These are phyloP conservation scores for Gracilaria gracilis DNA, from an alignment of 23 red algal species.

Conservation along the genomic window DNA sequence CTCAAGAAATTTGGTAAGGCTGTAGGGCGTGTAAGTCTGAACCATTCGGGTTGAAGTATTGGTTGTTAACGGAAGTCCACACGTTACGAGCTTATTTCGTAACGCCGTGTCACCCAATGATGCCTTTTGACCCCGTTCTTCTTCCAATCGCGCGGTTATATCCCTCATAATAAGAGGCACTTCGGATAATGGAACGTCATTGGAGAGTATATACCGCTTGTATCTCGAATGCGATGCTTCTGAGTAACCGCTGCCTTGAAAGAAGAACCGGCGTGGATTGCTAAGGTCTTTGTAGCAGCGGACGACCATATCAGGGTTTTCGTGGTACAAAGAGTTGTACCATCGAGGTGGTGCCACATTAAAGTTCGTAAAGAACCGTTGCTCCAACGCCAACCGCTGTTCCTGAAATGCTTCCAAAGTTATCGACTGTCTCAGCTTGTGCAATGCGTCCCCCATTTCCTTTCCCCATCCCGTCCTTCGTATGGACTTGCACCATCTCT, in stretches of 20 bases:
- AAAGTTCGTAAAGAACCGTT: neutral
- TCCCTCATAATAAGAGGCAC: too few relatives aligned
- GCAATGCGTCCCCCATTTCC: neutral
- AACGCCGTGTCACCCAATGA: too few relatives aligned
- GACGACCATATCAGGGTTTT: neutral
- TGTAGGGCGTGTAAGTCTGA: too few relatives aligned
- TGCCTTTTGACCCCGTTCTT: too few relatives aligned
- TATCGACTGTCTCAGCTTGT: neutral
- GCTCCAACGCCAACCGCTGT: neutral
- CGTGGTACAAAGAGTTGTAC: constrained; percentile 37
- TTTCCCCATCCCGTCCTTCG: neutral
- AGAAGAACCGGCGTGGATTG: neutral
- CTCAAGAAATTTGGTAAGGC: too few relatives aligned
- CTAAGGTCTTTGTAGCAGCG: neutral
- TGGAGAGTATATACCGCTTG: too few relatives aligned
- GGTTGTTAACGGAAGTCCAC: too few relatives aligned
- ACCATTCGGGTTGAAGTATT: too few relatives aligned
- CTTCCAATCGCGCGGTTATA: too few relatives aligned
- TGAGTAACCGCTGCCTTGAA: neutral
- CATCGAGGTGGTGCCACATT: neutral
- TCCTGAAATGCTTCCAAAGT: neutral
- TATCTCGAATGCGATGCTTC: too few relatives aligned
- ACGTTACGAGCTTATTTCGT: too few relatives aligned
- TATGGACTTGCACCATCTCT: neutral
- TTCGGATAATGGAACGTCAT: too few relatives aligned